A percentile compares a stretch with the other conserved stretches of the same genome.
These are phyloP conservation scores for Metschnikowia koreensis DNA, from an alignment of 805 yeast genomes.

Conservation along the genomic window DNA sequence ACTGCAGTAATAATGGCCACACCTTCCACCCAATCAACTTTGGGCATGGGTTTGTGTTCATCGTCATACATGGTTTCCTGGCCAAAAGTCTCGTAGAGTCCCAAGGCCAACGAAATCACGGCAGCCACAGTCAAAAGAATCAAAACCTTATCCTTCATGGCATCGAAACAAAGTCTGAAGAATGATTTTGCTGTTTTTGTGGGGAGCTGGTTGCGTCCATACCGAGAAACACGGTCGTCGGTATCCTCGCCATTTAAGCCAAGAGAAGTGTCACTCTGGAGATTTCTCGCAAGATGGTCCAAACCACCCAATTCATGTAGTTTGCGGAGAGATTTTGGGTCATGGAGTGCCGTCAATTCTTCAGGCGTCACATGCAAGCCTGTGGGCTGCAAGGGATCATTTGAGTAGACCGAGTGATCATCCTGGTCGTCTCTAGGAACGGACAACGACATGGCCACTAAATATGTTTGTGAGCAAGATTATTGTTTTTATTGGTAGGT, in stretches of 20 bases:
- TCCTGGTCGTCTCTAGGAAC: conserved; percentile 17
- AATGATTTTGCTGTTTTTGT: conserved; percentile 68
- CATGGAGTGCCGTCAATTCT: conserved; percentile 51
- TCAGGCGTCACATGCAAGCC: conserved; percentile 17
- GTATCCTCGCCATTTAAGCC: conserved; percentile 39
- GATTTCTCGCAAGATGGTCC: conserved; percentile 28
- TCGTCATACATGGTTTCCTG: conserved; percentile 74
- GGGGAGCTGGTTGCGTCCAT: conserved; percentile 74
- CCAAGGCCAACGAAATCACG: conserved; percentile 81
- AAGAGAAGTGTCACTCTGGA: conserved; percentile 33
- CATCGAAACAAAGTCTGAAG: conserved; percentile 67
- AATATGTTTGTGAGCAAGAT: no score
- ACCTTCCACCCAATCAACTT: conserved; percentile 98
- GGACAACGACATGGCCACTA: conserved; percentile 15
- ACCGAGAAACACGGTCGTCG: conserved; percentile 46
- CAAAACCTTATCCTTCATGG: conserved; percentile 87
- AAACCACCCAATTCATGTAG: conserved; percentile 48
- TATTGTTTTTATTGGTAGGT: not conserved
- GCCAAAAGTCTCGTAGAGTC: conserved; percentile 89
- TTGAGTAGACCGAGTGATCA: conserved; percentile 17
- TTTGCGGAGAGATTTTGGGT: conserved; percentile 56
- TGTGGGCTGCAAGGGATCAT: conserved; percentile 18
- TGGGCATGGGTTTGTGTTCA: conserved; percentile 73
- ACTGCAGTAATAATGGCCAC: conserved; percentile 95
- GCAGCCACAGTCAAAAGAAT: conserved; percentile 85